Conservation (phyloP, 2,329 filamentous ascomycete species). For the Cercospora sp. region DNA sequence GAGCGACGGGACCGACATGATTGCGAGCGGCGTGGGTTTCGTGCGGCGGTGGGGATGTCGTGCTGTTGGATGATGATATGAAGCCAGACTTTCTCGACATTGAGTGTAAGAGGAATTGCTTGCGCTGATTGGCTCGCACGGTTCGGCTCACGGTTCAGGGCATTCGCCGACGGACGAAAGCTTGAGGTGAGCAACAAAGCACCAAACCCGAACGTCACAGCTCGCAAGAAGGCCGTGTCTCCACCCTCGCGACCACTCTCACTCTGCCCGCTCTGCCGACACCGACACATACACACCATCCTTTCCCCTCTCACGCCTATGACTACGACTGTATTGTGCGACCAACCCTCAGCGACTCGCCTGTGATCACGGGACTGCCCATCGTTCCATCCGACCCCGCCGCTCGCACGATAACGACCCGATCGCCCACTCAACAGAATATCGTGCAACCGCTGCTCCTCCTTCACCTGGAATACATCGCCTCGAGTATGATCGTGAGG, state of each 20-base stretch:
- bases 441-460: neutral
- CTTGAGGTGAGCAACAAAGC: constrained; percentile 9
- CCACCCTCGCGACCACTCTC: neutral
- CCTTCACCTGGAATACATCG: constrained; percentile 9
- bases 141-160: constrained; percentile 1
- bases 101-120: neutral
- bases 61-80: constrained; percentile 13
- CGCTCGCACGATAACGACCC: constrained; percentile 2
- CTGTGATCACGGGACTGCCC: constrained; percentile 1
- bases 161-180: constrained; percentile 1
- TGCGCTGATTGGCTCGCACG: neutral
- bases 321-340: neutral
- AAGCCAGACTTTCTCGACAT: constrained; percentile 15
- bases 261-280: constrained; percentile 1
- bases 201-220: constrained; percentile 4
- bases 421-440: constrained; percentile 1
- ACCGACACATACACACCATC: neutral
- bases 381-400: constrained; percentile 4
- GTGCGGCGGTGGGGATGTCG: constrained; percentile 27
- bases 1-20: constrained; percentile 71
- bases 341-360: neutral
- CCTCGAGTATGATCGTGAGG: constrained; percentile 34
- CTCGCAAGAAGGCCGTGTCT: neutral
- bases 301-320: neutral
- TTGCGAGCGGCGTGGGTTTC: constrained; percentile 31